Evolutionary conservation across 345 rosid species (phyloP).

Genomic region (Ailanthus altissimus): DNA sequence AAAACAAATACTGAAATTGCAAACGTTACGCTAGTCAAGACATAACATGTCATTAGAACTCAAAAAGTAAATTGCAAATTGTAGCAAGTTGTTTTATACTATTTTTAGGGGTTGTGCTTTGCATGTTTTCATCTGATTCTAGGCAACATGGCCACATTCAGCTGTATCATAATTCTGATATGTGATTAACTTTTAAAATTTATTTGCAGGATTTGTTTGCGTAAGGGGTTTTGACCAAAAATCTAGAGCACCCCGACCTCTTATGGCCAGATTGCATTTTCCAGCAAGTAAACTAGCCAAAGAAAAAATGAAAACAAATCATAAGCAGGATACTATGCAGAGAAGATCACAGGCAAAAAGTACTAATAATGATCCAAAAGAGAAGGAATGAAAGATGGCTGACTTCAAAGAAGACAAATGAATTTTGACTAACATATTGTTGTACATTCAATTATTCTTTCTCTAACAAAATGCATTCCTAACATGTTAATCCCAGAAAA

Average conservation of each 20-base stretch:
- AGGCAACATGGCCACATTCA: neutral
- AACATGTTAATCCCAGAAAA: slow-evolving; percentile 21
- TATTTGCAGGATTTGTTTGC: slow-evolving; percentile 76
- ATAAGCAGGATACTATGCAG: slow-evolving; percentile 19
- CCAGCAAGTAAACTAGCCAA: slow-evolving; percentile 56
- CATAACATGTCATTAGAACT: neutral
- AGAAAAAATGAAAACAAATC: slow-evolving; percentile 28
- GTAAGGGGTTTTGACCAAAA: slow-evolving; percentile 83
- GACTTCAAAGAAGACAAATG: slow-evolving; percentile 25
- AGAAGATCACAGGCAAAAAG: slow-evolving; percentile 18
- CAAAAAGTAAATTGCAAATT: neutral
- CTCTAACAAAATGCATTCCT: slow-evolving; percentile 30
- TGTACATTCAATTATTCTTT: slow-evolving; percentile 39
- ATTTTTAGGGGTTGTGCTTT: neutral
- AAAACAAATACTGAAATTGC: neutral
- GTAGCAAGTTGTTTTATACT: neutral
- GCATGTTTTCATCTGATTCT: neutral
- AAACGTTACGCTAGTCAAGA: neutral
- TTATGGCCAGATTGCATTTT: slow-evolving; percentile 72
- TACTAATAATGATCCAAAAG: slow-evolving; percentile 20
- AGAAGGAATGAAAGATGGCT: slow-evolving; percentile 24
- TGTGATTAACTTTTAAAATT: slow-evolving; percentile 14
- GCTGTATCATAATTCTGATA: neutral
- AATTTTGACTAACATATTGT: slow-evolving; percentile 33
- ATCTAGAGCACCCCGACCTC: slow-evolving; percentile 82